Percentiles rank a stretch among this genome's conserved stretches.
Evolutionary conservation across 2,329 filamentous ascomycete genomes (phyloP).

Genomic region (Cercospora sojina): DNA sequence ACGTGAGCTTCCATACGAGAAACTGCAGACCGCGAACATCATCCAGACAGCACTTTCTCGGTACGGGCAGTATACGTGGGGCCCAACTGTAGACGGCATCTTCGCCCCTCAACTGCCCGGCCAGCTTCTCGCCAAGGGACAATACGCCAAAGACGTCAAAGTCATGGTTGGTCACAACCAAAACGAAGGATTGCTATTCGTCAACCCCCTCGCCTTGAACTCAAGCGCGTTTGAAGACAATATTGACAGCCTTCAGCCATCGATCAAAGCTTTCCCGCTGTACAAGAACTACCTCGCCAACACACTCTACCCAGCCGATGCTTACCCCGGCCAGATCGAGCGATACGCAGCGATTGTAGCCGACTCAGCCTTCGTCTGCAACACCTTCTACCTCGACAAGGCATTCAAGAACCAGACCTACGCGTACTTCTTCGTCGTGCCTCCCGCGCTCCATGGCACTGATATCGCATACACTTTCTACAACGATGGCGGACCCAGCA

Average conservation of each 20-base stretch:
- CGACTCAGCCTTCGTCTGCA: slow-evolving; percentile 53
- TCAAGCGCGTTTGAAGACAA: slow-evolving; percentile 40
- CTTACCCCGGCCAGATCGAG: slow-evolving; percentile 48
- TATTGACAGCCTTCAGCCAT: slow-evolving; percentile 34
- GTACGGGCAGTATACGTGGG: slow-evolving; percentile 48
- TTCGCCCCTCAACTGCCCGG: slow-evolving; percentile 52
- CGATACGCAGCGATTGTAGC: slow-evolving; percentile 45
- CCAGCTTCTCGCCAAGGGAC: slow-evolving; percentile 45
- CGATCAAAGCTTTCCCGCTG: slow-evolving; percentile 25
- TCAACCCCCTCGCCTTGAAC: slow-evolving; percentile 40
- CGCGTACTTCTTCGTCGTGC: slow-evolving; percentile 54
- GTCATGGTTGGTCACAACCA: slow-evolving; percentile 50
- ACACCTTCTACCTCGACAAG: slow-evolving; percentile 51
- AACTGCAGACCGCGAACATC: slow-evolving; percentile 45
- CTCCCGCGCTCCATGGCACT: slow-evolving; percentile 54
- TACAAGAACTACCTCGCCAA: slow-evolving; percentile 44
- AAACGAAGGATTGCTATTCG: slow-evolving; percentile 49
- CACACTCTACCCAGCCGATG: slow-evolving; percentile 50
- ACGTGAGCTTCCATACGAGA: slow-evolving; percentile 42
- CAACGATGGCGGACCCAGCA: slow-evolving; percentile 34
- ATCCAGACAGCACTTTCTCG: slow-evolving; percentile 43
- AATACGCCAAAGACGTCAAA: slow-evolving; percentile 47
- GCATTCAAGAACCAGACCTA: slow-evolving; percentile 51
- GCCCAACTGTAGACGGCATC: slow-evolving; percentile 51
- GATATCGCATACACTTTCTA: slow-evolving; percentile 57